A percentile compares a stretch with the other conserved stretches of the same genome.
phyloP scores from a whole-genome alignment of 169 alveolate species.

The Eimeria tenella region DNA sequence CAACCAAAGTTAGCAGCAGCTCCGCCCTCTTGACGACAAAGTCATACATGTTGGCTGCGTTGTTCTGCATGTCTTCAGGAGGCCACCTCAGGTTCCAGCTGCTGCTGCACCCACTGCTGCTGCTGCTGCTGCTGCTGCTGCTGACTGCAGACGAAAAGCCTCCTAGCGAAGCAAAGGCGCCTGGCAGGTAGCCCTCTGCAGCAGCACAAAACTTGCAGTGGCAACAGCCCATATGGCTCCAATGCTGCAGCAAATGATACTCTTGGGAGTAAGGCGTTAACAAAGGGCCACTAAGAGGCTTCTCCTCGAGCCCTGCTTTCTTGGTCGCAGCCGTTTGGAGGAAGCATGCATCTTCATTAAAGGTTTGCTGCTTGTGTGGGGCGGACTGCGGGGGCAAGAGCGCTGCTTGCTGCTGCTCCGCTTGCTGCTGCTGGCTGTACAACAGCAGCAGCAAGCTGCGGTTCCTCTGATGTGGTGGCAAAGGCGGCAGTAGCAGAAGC shows the following conservation, averaged over 20 bases:
- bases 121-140: neutral
- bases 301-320: no score
- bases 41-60: neutral
- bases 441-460: conserved; percentile 29
- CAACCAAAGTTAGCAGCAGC: conserved; percentile 26
- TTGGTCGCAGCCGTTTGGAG: no score
- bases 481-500: conserved; percentile 62
- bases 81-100: neutral
- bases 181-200: conserved; percentile 4
- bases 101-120: conserved; percentile 40
- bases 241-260: neutral
- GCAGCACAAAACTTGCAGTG: conserved; percentile 36
- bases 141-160: neutral
- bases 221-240: conserved; percentile 6
- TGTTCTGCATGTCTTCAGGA: neutral
- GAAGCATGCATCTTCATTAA: no score
- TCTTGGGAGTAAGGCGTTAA: no score
- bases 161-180: conserved; percentile 15
- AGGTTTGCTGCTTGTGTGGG: neutral
- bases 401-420: neutral
- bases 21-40: conserved; percentile 17
- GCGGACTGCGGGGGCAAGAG: neutral
- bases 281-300: no score
- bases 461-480: conserved; percentile 36
- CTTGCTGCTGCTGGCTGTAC: conserved; percentile 4